Evolutionary conservation across 192 early-diverging fungal genomes (phyloP).

Genomic region (Umbelopsis sp.): DNA sequence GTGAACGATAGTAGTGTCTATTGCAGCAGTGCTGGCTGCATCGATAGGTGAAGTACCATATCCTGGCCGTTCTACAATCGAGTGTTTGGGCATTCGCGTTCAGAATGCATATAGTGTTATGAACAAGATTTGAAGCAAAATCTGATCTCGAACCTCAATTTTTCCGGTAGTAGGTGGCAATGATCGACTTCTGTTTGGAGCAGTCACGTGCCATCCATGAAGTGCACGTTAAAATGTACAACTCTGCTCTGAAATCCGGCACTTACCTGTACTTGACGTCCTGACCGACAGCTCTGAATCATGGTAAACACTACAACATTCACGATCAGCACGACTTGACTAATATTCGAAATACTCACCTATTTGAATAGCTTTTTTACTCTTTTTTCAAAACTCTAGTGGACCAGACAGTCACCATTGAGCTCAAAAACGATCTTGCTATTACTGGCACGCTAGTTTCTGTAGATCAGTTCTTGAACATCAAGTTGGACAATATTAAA

Average conservation of each 20-base stretch:
- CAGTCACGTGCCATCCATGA: background rate
- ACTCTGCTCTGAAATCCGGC: too few relatives aligned
- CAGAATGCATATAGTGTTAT: conserved; percentile 17
- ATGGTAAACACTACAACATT: background rate
- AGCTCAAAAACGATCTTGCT: conserved; percentile 98
- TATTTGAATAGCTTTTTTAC: conserved; percentile 85
- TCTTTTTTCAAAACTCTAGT: conserved; percentile 99
- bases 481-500: conserved; percentile 92
- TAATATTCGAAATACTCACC: background rate
- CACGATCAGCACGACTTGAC: background rate
- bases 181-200: background rate
- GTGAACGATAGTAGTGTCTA: background rate
- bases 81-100: conserved; percentile 34
- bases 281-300: background rate
- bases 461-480: conserved; percentile 99
- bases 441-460: conserved; percentile 93
- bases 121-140: background rate
- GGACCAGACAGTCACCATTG: conserved; percentile 92
- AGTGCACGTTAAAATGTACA: background rate
- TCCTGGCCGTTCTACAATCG: conserved; percentile 27
- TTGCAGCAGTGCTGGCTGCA: background rate
- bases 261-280: too few relatives aligned
- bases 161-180: background rate
- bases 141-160: background rate
- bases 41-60: conserved; percentile 32